Evolutionary conservation across 129 eudicot genomes (phyloP), one percentile per base, ranked within the genome.

Genomic region (Arctium minus): DNA sequence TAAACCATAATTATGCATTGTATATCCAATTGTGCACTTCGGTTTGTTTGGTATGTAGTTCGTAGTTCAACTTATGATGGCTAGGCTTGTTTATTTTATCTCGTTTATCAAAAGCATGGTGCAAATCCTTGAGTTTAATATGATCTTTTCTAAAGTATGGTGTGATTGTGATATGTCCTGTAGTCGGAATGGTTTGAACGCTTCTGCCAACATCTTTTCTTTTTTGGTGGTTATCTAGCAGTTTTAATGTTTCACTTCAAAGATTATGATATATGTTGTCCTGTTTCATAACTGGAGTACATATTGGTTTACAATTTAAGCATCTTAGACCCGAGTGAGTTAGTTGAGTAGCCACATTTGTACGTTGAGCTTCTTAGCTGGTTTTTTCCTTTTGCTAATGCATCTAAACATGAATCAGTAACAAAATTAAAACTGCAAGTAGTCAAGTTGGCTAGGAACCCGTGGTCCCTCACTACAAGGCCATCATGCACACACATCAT

Each of bases 181-280:
- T 64, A 6, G 32, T 64, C 3, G 70, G 70, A 64, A 64, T n/a
- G 99, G 99, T 96, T 70, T 76, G 89, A 84, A 79, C 69, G 31
- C 84, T 86, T 83, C 72, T 74, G 13, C 53, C 3, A 67, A 68
- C 68, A 64, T 11, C 75, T 53, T 79, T 46, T 30, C 8, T 64
- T 73, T 80, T 81, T 77, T 78, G 2, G 67, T 73, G 74, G 73
- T 73, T 86, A 38, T 30, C 13, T 79, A 37, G 56, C 33, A 69
- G 69, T 83, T 46, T 62, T 39, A 6, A 73, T 60, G 79, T 37
- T 82, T 78, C 68, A 74, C 42, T n/a, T n/a, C n/a, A n/a, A n/a
- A n/a, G n/a, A n/a, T n/a, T n/a, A n/a, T n/a, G n/a, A n/a, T n/a
- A n/a, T 67, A 50, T 12, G 18, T 36, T 40, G 29, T 48, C 67